phyloP scores from a whole-genome alignment of 441 rosid genomes.

The Populus hybrid region DNA sequence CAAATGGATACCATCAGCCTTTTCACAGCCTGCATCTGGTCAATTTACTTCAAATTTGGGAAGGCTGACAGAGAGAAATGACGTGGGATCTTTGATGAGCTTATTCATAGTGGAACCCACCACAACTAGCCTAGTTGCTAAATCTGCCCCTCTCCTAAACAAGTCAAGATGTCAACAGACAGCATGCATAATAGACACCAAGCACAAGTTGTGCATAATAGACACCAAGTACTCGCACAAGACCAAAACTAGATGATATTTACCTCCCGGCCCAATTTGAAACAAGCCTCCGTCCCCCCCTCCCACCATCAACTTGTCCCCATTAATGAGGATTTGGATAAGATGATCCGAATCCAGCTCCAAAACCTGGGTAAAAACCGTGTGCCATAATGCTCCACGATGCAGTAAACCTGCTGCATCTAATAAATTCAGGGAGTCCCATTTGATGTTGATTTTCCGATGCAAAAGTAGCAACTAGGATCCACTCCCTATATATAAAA shows the following conservation, averaged over 20 bases:
- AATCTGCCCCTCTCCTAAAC: not conserved
- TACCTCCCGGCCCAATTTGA: not conserved
- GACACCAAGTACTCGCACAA: not conserved
- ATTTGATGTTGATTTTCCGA: not conserved
- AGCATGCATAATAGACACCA: not conserved
- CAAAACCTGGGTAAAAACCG: constrained; percentile 13
- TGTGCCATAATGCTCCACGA: not conserved
- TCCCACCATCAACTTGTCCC: not conserved
- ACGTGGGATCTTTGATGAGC: not conserved
- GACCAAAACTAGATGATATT: not conserved
- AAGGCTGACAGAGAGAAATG: not conserved
- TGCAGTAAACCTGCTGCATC: too few relatives aligned
- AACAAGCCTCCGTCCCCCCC: not conserved
- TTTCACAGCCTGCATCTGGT: not conserved
- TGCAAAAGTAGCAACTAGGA: not conserved
- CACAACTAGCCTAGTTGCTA: not conserved
- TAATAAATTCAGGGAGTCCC: constrained; percentile 7
- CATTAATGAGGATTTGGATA: not conserved
- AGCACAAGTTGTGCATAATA: not conserved
- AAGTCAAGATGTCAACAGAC: too few relatives aligned
- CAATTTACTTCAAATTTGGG: not conserved
- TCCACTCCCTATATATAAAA: not conserved
- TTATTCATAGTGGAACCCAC: not conserved
- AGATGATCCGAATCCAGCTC: not conserved
- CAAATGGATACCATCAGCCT: not conserved